Evolutionary conservation across 768 basidiomycete genomes (phyloP).

Genomic region (Sutorius australiensis): DNA sequence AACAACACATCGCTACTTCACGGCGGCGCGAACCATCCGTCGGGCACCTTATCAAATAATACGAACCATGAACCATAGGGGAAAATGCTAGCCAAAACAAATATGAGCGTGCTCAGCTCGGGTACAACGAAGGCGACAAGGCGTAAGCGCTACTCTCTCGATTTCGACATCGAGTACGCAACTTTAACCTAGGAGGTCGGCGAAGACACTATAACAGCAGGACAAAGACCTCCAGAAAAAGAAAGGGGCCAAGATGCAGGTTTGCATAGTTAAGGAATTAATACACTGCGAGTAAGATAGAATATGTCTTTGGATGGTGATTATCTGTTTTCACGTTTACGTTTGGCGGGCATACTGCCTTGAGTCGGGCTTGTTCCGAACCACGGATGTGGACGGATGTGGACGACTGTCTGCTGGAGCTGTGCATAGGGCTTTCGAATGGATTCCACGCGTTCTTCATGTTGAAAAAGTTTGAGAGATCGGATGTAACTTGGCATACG

Average conservation of each 20-base stretch:
- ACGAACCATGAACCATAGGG: not conserved
- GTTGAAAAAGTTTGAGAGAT: not conserved
- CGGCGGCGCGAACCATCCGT: not conserved
- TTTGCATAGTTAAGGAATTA: slow-evolving; percentile 26
- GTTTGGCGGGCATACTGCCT: slow-evolving; percentile 3
- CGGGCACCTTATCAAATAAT: not conserved
- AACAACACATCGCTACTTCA: not conserved
- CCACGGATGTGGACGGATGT: not conserved
- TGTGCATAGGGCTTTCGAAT: not conserved
- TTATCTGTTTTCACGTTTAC: slow-evolving; percentile 16
- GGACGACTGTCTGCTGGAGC: not conserved
- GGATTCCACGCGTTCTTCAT: not conserved
- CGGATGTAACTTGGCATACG: not conserved
- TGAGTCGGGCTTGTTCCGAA: not conserved
- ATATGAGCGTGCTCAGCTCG: not conserved
- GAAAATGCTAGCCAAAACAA: not conserved
- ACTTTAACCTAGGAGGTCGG: not conserved
- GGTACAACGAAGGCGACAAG: not conserved
- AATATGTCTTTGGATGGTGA: slow-evolving; percentile 13
- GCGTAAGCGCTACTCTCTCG: slow-evolving; percentile 1
- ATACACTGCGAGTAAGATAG: slow-evolving; percentile 25
- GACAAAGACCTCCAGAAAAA: not conserved
- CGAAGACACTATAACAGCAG: not conserved
- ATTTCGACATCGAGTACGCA: slow-evolving; percentile 2
- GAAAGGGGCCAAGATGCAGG: not conserved